Evolutionary conservation across 2,329 filamentous ascomycete species (phyloP).

Genomic region (Orbilia brochopaga): DNA sequence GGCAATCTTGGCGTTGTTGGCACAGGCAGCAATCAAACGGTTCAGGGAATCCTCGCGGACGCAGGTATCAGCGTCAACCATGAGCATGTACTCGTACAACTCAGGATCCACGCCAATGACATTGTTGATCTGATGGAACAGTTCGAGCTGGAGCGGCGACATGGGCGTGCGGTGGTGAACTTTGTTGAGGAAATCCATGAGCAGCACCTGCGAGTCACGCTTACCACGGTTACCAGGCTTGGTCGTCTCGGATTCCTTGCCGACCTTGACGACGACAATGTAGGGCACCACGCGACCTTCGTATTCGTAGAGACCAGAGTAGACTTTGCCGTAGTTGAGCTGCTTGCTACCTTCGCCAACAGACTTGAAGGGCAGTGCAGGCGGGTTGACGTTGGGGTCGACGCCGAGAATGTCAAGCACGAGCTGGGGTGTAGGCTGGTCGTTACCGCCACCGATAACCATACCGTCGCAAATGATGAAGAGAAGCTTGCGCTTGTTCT

Average conservation of each 20-base stretch:
- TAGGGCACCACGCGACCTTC: conserved; percentile 89
- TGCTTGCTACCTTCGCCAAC: conserved; percentile 87
- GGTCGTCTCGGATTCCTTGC: conserved; percentile 92
- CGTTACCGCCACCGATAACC: conserved; percentile 94
- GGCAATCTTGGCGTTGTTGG: conserved; percentile 92
- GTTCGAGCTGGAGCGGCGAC: conserved; percentile 94
- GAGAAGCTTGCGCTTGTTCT: conserved; percentile 97
- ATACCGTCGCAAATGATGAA: conserved; percentile 96
- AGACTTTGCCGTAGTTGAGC: conserved; percentile 97
- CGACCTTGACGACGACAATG: conserved; percentile 92
- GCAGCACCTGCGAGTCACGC: conserved; percentile 92
- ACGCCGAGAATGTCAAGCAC: conserved; percentile 96
- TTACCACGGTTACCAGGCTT: conserved; percentile 99
- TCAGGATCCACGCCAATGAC: conserved; percentile 98
- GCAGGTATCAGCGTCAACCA: conserved; percentile 97
- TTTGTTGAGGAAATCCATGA: conserved; percentile 97
- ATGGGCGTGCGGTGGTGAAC: conserved; percentile 93
- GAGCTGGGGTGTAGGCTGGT: conserved; percentile 95
- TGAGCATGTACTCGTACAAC: conserved; percentile 93
- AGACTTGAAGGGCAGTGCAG: conserved; percentile 90
- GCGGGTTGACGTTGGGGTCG: conserved; percentile 93
- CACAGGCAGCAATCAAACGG: conserved; percentile 86
- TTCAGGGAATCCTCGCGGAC: conserved; percentile 92
- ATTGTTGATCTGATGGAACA: conserved; percentile 99
- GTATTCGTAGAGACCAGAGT: conserved; percentile 95